Conservation (phyloP, 2,329 filamentous ascomycete species). For the Raffaelea ambrosiae region DNA sequence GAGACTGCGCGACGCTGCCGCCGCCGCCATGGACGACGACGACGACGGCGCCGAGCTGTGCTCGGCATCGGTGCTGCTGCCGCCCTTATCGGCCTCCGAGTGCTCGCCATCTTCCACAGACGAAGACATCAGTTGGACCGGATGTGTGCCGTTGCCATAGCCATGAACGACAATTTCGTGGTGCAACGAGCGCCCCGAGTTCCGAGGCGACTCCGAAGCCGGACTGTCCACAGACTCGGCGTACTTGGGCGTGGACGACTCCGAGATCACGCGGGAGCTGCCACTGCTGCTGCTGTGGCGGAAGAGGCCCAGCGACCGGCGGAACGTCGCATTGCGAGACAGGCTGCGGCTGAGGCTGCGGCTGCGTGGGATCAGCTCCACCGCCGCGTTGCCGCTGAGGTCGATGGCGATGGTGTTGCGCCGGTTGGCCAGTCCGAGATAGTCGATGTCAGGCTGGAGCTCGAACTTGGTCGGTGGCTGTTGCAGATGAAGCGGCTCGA, state of each 20-base stretch:
- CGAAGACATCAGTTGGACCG: slow-evolving; percentile 2
- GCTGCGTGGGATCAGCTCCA: slow-evolving; percentile 12
- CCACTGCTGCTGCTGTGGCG: slow-evolving; percentile 8
- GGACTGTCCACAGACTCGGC: not conserved
- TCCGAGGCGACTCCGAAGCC: too few species aligned
- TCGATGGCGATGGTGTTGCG: slow-evolving; percentile 10
- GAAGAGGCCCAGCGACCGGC: slow-evolving; percentile 25
- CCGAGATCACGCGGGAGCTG: not conserved
- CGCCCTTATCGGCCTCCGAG: not conserved
- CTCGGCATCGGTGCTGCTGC: slow-evolving; percentile 7
- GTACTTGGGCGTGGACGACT: not conserved
- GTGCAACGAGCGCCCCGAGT: slow-evolving; percentile 18
- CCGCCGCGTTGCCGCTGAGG: slow-evolving; percentile 4
- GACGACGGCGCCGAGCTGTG: slow-evolving; percentile 1
- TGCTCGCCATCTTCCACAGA: not conserved
- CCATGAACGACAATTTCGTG: slow-evolving; percentile 45
- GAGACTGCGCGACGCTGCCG: not conserved
- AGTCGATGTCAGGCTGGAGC: slow-evolving; percentile 49
- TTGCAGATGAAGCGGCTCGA: too few species aligned
- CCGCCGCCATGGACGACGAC: not conserved
- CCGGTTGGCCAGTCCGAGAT: slow-evolving; percentile 36
- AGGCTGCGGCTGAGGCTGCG: slow-evolving; percentile 21
- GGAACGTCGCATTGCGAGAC: slow-evolving; percentile 20
- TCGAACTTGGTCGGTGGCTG: slow-evolving; percentile 18
- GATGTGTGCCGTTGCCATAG: slow-evolving; percentile 45